Evolutionary conservation across 1,139 yeast species (phyloP), one percentile per base, ranked within the genome.

Genomic region (Pichia sp.): DNA sequence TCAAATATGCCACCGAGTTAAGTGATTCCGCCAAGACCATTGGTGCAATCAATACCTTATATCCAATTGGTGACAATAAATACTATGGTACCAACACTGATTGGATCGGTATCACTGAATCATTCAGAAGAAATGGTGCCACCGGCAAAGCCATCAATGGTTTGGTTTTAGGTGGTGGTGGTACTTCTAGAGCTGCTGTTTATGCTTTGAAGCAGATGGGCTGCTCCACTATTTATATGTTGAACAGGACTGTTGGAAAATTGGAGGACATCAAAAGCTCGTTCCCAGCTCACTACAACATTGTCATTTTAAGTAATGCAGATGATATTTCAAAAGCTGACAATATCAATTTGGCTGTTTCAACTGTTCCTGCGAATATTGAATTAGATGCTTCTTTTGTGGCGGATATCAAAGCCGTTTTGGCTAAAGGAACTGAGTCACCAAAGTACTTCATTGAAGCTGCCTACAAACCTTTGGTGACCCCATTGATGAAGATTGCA

Each of bases 151-250:
- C 37, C 23, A 38, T 38, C 9, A 94, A 88, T 38, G 55, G 56
- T 34, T 69, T 92, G 50, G 83, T 92, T 44, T 71, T 92, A 54
- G 99, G 99, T 42, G 96, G 95, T 31, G 99, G 99, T 39, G 99
- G 99, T 41, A 90, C 99, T 35, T 82, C 96, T 0, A 77, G 97
- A 59, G 97, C 98, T 37, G 98, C 97, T 1, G 79, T 86, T 28
- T 90, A 76, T 62, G 97, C 98, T 1, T 72, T 92, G 56, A 77
- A 81, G 57, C 63, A 77, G 51, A 68, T 92, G 69, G 97, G 97
- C 2, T 87, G 95, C 61, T 57, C 69, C 37, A 77, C 72, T 54
- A 85, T 92, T 49, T 88, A 81, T 67, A 71, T 92, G 69, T 64
- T 85, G 48, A 92, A 92, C 69, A 79, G 99, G 60, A 87, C 96